phyloP scores from a whole-genome alignment of 805 yeast species.

The Candida taoyuanica region DNA sequence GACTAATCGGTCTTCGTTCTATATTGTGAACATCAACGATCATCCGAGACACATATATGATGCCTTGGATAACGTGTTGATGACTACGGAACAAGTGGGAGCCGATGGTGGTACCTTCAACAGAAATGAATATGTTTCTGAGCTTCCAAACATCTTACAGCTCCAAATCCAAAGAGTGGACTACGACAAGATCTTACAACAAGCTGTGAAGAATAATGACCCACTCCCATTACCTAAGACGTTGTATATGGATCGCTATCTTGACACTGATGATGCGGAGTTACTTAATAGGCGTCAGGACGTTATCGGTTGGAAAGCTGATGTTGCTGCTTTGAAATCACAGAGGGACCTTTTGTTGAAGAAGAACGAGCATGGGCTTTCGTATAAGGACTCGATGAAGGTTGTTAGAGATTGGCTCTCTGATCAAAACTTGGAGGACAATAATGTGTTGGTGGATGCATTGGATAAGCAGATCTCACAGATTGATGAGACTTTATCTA shows the following conservation, averaged over 20 bases:
- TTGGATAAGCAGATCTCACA: slow-evolving; percentile 42
- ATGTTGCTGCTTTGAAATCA: slow-evolving; percentile 39
- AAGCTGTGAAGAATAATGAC: slow-evolving; percentile 77
- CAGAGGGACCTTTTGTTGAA: slow-evolving; percentile 40
- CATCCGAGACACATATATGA: slow-evolving; percentile 88
- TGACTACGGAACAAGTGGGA: slow-evolving; percentile 59
- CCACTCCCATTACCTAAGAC: slow-evolving; percentile 77
- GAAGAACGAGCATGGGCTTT: slow-evolving; percentile 46
- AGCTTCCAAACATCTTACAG: slow-evolving; percentile 79
- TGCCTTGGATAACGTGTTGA: slow-evolving; percentile 80
- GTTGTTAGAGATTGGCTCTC: slow-evolving; percentile 55
- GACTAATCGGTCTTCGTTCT: slow-evolving; percentile 71
- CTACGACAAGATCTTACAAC: slow-evolving; percentile 66
- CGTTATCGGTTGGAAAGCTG: slow-evolving; percentile 55
- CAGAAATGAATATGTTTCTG: slow-evolving; percentile 66
- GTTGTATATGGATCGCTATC: slow-evolving; percentile 82
- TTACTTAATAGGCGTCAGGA: slow-evolving; percentile 51
- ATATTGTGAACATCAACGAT: slow-evolving; percentile 81
- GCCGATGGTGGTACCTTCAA: slow-evolving; percentile 67
- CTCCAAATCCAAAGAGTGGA: slow-evolving; percentile 93
- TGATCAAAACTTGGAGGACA: slow-evolving; percentile 35
- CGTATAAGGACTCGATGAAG: slow-evolving; percentile 47
- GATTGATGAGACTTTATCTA: slow-evolving; percentile 42
- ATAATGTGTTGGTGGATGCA: slow-evolving; percentile 39
- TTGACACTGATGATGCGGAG: slow-evolving; percentile 58